Evolutionary conservation across 331 rosid genomes (phyloP).

Genomic region (Rhamnella rubrinervis): DNA sequence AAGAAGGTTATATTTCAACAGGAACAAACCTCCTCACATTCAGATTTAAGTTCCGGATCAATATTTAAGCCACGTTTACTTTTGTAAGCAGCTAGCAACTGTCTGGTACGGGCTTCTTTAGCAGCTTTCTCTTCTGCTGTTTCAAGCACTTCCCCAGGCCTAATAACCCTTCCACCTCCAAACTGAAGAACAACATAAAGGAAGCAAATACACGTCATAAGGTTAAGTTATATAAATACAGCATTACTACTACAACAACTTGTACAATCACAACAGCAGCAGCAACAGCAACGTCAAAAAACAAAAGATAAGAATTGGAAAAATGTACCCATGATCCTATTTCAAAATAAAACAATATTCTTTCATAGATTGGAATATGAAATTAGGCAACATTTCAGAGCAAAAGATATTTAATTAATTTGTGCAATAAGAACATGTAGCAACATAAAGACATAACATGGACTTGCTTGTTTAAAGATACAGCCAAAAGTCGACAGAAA

Average conservation of each 20-base stretch:
- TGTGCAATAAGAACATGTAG: no score
- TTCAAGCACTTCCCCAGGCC: slow-evolving; percentile 77
- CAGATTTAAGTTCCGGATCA: slow-evolving; percentile 63
- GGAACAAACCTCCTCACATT: slow-evolving; percentile 68
- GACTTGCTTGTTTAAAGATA: no score
- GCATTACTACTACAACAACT: neutral
- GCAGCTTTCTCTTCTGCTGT: slow-evolving; percentile 74
- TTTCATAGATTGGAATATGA: no score
- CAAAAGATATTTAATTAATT: no score
- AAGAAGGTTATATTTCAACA: neutral
- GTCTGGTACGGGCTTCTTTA: slow-evolving; percentile 68
- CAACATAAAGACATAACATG: no score
- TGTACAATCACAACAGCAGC: no score
- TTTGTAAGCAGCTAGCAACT: slow-evolving; percentile 71
- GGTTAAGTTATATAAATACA: neutral
- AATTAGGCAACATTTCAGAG: no score
- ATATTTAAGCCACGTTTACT: slow-evolving; percentile 53
- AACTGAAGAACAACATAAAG: slow-evolving; percentile 40
- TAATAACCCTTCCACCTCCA: slow-evolving; percentile 83
- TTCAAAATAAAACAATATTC: no score
- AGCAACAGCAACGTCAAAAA: no score
- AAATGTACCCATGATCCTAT: no score
- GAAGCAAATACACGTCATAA: neutral
- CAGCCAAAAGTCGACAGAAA: no score
- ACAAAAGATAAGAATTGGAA: no score